Base-by-base conservation (phyloP, 225 moss, liverwort and hornwort species). In the Asterella californica region DNA sequence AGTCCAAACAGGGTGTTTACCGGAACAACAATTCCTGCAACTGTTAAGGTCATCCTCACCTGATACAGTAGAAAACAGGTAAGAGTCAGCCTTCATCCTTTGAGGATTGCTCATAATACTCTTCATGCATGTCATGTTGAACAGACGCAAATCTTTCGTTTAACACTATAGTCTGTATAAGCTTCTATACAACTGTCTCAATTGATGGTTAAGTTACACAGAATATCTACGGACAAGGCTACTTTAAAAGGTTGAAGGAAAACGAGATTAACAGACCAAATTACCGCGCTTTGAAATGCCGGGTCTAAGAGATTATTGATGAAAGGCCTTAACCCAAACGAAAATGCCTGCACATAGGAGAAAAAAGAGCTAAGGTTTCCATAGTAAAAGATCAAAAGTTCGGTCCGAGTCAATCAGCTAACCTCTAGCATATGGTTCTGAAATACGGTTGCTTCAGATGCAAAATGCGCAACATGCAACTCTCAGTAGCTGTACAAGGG, bases 251-350 rank as follows among this genome's bases (percentile, higher is more conserved):
- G 53, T 2, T 53, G 53, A 53, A 18, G 53, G 12, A 9, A 53
- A 18, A 53, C 53, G 53, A 74, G 36, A 30, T 27, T n/a, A 74
- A 15, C 25, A 38, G 71, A 27, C 29, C 32, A 52, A 47, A 46
- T 64, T 54, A 85, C 85, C 81, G 85, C 85, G 75, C 81, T 81
- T 78, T 81, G 85, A 52, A 85, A 85, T 19, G 77, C 85, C 68
- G 85, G 81, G 70, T 85, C 85, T 17, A 85, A 22, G 27, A 85
- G 85, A 53, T 85, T 85, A n/a, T 67, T 53, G 49, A 85, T 79
- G 36, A 85, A 85, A 9, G 85, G 85, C 46, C 65, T 22, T 47
- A 85, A 9, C 18, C 85, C 85, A 32, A 72, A 72, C 34, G 79
- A 82, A 46, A 85, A 85, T 29, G 85, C 85, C 85, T 82, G 79